phyloP scores from a whole-genome alignment of 2,329 filamentous ascomycete genomes.

The Phaeosphaeriaceae sp. region DNA sequence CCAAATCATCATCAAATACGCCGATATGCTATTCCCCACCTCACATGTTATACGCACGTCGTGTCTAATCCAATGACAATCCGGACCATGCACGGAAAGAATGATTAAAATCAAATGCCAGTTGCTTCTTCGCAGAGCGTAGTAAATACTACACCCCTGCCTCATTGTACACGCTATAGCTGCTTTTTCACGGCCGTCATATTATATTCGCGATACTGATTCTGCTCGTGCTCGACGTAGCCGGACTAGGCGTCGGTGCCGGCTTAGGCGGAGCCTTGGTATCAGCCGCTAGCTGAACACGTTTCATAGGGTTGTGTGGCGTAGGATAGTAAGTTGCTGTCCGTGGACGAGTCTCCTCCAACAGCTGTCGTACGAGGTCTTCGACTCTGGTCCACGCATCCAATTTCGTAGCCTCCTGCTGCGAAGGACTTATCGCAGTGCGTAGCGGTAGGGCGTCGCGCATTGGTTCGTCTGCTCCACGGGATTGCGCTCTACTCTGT shows the following conservation, averaged over 20 bases:
- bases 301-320: constrained; percentile 47
- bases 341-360: constrained; percentile 53
- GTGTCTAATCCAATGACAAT: too few species aligned
- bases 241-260: constrained; percentile 28
- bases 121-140: too few species aligned
- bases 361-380: constrained; percentile 63
- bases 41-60: too few species aligned
- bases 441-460: constrained; percentile 55
- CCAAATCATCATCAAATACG: neutral
- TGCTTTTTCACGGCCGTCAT: constrained; percentile 16
- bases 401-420: constrained; percentile 71
- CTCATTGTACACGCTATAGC: too few species aligned
- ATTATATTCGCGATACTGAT: constrained; percentile 56
- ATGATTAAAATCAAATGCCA: too few species aligned
- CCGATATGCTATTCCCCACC: neutral
- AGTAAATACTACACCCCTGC: too few species aligned
- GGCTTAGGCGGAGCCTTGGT: constrained; percentile 24
- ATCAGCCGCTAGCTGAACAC: constrained; percentile 42
- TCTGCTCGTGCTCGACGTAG: constrained; percentile 50
- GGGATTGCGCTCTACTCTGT: constrained; percentile 15
- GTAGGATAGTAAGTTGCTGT: constrained; percentile 43
- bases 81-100: too few species aligned
- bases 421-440: constrained; percentile 59
- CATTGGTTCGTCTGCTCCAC: constrained; percentile 33
- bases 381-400: constrained; percentile 81